Evolutionary conservation across 495 filamentous ascomycete genomes (phyloP).

Genomic region (Xylaria scruposa): DNA sequence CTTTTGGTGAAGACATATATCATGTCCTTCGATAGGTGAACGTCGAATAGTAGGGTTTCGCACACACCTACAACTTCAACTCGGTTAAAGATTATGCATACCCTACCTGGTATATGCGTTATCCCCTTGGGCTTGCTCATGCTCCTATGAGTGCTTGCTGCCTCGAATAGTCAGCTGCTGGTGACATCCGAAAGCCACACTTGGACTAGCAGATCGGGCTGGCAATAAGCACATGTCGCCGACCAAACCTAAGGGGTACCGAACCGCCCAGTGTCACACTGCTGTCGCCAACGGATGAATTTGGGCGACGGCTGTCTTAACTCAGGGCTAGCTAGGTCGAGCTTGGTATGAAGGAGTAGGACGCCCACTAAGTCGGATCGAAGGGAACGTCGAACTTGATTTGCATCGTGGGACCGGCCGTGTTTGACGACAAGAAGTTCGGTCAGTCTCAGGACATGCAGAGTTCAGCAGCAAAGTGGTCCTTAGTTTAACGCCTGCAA

Average conservation of each 20-base stretch:
- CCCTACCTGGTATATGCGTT: slow-evolving; percentile 3
- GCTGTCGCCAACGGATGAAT: not conserved
- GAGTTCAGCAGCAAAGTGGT: not conserved
- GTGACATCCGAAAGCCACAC: not conserved
- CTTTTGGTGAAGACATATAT: slow-evolving; percentile 9
- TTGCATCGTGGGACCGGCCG: not conserved
- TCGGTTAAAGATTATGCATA: not conserved
- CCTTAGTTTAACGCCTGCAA: not conserved
- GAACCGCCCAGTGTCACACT: not conserved
- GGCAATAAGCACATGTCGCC: not conserved
- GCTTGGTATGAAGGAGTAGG: not conserved
- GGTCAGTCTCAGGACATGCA: slow-evolving; percentile 10
- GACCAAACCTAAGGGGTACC: not conserved
- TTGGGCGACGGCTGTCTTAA: not conserved
- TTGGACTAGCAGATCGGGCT: not conserved
- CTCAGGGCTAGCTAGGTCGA: not conserved
- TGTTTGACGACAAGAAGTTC: not conserved
- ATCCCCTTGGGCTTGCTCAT: not conserved
- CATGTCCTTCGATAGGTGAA: not conserved
- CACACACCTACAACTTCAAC: not conserved
- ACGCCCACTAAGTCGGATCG: not conserved
- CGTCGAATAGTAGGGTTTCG: not conserved
- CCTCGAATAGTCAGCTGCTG: not conserved
- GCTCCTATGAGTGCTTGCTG: not conserved
- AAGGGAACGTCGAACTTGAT: slow-evolving; percentile 1